phyloP scores from a whole-genome alignment of 805 yeast species.

The Danielozyma ontarioensis region DNA sequence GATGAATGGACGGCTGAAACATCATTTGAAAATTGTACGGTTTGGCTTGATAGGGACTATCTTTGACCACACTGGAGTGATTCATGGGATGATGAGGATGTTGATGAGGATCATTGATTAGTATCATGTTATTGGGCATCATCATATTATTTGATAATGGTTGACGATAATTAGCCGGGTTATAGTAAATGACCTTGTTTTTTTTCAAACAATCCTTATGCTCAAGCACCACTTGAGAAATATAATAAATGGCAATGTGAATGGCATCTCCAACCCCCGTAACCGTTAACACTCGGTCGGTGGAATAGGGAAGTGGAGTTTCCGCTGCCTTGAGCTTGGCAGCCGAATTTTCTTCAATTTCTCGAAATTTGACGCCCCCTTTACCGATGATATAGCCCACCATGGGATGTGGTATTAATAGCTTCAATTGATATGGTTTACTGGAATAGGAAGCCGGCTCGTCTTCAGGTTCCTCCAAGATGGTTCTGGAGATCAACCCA shows the following conservation, averaged over 20 bases:
- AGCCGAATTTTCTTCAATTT: slow-evolving; percentile 78
- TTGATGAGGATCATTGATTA: slow-evolving; percentile 5
- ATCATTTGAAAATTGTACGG: slow-evolving; percentile 36
- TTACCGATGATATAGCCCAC: slow-evolving; percentile 82
- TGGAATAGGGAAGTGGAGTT: slow-evolving; percentile 64
- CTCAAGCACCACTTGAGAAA: slow-evolving; percentile 62
- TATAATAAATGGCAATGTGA: slow-evolving; percentile 74
- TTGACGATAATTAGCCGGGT: slow-evolving; percentile 44
- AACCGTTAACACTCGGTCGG: slow-evolving; percentile 67
- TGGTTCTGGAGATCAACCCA: slow-evolving; percentile 64
- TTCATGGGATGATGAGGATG: slow-evolving; percentile 1
- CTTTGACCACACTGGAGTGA: slow-evolving; percentile 12
- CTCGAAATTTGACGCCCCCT: slow-evolving; percentile 66
- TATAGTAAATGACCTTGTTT: slow-evolving; percentile 52
- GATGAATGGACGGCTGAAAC: slow-evolving; percentile 35
- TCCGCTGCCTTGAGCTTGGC: slow-evolving; percentile 73
- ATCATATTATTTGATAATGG: slow-evolving; percentile 9
- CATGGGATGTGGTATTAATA: slow-evolving; percentile 71
- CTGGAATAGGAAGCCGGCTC: slow-evolving; percentile 55
- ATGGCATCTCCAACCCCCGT: slow-evolving; percentile 83
- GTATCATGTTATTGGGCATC: slow-evolving; percentile 20
- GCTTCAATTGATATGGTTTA: slow-evolving; percentile 48
- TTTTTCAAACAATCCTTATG: slow-evolving; percentile 49
- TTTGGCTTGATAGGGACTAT: slow-evolving; percentile 3
- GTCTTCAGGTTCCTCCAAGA: slow-evolving; percentile 62